These are phyloP conservation scores for Yamadazyma sp. DNA, from an alignment of 805 yeast genomes.

Conservation along the genomic window DNA sequence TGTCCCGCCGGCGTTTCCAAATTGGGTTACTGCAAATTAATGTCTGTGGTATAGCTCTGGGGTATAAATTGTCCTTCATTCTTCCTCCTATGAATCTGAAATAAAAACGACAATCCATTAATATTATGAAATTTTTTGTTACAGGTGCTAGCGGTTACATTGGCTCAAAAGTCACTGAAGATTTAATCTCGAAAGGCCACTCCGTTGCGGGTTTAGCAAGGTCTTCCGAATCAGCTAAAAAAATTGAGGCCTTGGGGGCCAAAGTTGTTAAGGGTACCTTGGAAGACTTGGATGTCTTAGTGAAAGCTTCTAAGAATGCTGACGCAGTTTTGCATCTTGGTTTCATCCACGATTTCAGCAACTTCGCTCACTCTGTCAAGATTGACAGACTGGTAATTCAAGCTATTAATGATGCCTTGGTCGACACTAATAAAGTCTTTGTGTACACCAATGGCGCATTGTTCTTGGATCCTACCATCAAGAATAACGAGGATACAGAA, in stretches of 20 bases:
- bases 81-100: too few species aligned
- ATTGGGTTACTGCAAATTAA: too few species aligned
- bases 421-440: conserved; percentile 29
- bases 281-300: conserved; percentile 25
- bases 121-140: conserved; percentile 32
- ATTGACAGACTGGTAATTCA: conserved; percentile 27
- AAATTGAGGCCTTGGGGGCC: conserved; percentile 13
- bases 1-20: too few species aligned
- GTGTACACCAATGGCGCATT: conserved; percentile 10
- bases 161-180: conserved; percentile 24
- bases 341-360: conserved; percentile 29
- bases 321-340: conserved; percentile 43
- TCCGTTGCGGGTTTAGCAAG: conserved; percentile 30
- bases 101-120: too few species aligned
- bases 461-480: neutral
- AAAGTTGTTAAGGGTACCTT: conserved; percentile 29
- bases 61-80: too few species aligned
- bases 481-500: conserved; percentile 1
- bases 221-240: conserved; percentile 27
- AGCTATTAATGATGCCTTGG: conserved; percentile 26
- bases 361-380: conserved; percentile 16
- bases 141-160: conserved; percentile 39
- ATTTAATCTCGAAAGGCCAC: conserved; percentile 23
- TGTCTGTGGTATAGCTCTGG: too few species aligned
- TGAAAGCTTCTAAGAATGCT: conserved; percentile 23